Base-by-base conservation (phyloP, 352 stramenopile genomes). In the Pythium angustatum region DNA sequence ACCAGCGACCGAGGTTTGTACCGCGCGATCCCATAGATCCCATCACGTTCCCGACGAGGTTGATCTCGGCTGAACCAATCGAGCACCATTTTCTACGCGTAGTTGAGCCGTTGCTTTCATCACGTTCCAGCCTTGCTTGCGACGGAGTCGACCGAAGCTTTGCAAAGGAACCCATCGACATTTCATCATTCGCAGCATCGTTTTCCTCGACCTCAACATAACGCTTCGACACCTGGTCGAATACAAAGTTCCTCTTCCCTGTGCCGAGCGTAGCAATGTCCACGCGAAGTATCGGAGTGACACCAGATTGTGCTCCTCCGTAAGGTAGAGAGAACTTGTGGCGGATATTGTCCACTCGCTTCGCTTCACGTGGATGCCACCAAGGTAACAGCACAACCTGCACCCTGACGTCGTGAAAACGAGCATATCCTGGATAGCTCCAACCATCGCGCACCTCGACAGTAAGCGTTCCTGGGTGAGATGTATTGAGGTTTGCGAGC, bases 401-500 rank as follows among this genome's bases (percentile, higher is more conserved):
- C 11, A 96, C 78, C 5, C 83, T 76, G 17, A 94, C 85, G 48
- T 96, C 90, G 31, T 96, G 88, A 34, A 95, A 96, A 17, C 88
- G 81, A 21, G 79, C 81, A 64, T 94, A 96, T 0, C 72, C 75
- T 3, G 88, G 88, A 45, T 85, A 93, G 17, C 76, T 93, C 88
- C 88, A 96, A 12, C 88, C 88, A 59, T 96, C 88, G 30, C 88
- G 71, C 45, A 96, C 69, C 24, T 96, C 85, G 6, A 96, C 83
- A 47, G 87, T 79, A 36, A 96, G 68, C 4, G 78, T 91, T 14
- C 88, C 88, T 22, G 86, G 75, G 22, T 90, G 82, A 2, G 87
- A 95, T 1, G 88, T 96, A 50, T 95, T 95, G 21, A 96, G 64
- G 58, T 96, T 95, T 5, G 88, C 88, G 15, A 96, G 77, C 6